Evolutionary conservation across 192 early-diverging fungal species (phyloP).

Genomic region (Geosiphon pyriformis): DNA sequence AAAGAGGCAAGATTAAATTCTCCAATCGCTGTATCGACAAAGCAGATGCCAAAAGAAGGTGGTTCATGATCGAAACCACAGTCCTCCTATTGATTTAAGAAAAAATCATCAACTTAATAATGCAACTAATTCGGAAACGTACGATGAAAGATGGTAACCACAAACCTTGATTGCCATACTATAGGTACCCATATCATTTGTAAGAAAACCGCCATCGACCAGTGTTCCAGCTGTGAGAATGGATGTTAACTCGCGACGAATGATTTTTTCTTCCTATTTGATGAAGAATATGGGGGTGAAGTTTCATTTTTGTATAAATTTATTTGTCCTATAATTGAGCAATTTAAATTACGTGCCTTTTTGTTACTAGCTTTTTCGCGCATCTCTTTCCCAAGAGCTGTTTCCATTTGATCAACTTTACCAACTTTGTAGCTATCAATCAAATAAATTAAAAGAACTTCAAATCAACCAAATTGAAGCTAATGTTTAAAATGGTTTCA

Average conservation of each 20-base stretch:
- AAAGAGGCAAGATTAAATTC: constrained; percentile 79
- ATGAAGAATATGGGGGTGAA: constrained; percentile 16
- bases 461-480: no score
- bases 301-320: not conserved
- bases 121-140: no score
- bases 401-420: constrained; percentile 97
- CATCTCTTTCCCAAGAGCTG: constrained; percentile 87
- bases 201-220: constrained; percentile 81
- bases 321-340: not conserved
- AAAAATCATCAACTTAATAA: no score
- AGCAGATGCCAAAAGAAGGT: constrained; percentile 75
- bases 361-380: constrained; percentile 55
- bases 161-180: constrained; percentile 90
- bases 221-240: constrained; percentile 90
- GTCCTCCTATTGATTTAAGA: constrained; percentile 31
- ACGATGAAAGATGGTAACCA: not conserved
- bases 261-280: constrained; percentile 69
- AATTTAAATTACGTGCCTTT: constrained; percentile 29
- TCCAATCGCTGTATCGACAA: constrained; percentile 95
- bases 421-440: constrained; percentile 70
- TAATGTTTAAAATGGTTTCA: no score
- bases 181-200: constrained; percentile 87
- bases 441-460: not conserved
- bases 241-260: constrained; percentile 77
- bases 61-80: constrained; percentile 30